Conservation (phyloP, 345 rosid genomes). For the Camelina sativa region DNA sequence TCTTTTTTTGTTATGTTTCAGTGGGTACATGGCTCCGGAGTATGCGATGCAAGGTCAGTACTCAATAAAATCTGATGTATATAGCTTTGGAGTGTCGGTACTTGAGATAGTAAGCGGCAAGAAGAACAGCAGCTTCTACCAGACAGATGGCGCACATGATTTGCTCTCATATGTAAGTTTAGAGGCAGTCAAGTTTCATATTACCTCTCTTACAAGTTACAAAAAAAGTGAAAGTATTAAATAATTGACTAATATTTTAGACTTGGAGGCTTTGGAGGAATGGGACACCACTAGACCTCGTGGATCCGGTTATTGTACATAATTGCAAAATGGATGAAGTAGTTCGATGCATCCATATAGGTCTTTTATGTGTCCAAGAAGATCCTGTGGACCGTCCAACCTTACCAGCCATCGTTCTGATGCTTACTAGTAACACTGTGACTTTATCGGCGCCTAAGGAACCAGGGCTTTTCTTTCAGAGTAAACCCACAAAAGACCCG, state of each 20-base stretch:
- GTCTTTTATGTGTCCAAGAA: conserved; percentile 66
- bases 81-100: not conserved
- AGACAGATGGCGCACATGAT: conserved; percentile 1
- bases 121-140: not conserved
- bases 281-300: conserved; percentile 47
- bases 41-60: not conserved
- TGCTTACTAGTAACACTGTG: conserved; percentile 46
- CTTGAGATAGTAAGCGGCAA: not conserved
- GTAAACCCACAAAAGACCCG: conserved; percentile 22
- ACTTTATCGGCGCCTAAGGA: conserved; percentile 45
- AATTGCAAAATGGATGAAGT: conserved; percentile 48
- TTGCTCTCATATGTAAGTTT: conserved; percentile 42
- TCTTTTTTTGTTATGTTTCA: no score
- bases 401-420: conserved; percentile 49
- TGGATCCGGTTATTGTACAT: conserved; percentile 50
- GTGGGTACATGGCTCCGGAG: not conserved
- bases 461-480: conserved; percentile 49
- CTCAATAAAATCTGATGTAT: not conserved
- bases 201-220: conserved; percentile 18
- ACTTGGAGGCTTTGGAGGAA: conserved; percentile 64
- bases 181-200: not conserved
- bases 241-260: conserved; percentile 37
- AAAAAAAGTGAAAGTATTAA: not conserved
- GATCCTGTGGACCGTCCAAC: conserved; percentile 59
- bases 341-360: conserved; percentile 58